These are phyloP conservation scores for Phytopythium delawarense DNA, from an alignment of 352 stramenopile genomes.

Conservation along the genomic window DNA sequence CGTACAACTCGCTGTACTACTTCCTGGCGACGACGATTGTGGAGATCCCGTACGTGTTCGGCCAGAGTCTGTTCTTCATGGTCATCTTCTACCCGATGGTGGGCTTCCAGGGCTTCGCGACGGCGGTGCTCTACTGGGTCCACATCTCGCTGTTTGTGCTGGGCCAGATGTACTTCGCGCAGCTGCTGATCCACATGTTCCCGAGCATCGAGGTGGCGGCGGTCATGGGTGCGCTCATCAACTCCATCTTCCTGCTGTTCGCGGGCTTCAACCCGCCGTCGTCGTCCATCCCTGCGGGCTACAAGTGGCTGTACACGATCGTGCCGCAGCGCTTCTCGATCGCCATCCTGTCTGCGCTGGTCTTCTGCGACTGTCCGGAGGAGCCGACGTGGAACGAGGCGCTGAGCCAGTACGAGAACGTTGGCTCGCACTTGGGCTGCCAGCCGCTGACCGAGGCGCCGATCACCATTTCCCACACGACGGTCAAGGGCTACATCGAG, in stretches of 20 bases:
- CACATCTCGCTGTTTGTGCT: slow-evolving; percentile 45
- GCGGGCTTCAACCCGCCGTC: slow-evolving; percentile 25
- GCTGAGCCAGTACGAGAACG: slow-evolving; percentile 10
- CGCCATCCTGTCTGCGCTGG: slow-evolving; percentile 8
- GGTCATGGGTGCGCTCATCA: slow-evolving; percentile 19
- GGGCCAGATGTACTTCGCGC: slow-evolving; percentile 44
- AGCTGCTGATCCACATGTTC: slow-evolving; percentile 48
- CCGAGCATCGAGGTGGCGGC: slow-evolving; percentile 22
- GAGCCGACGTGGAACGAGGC: slow-evolving; percentile 14
- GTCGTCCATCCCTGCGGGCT: slow-evolving; percentile 12
- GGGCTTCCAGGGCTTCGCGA: slow-evolving; percentile 15
- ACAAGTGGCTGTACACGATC: slow-evolving; percentile 25
- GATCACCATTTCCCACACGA: slow-evolving; percentile 8
- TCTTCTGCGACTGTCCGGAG: slow-evolving; percentile 11
- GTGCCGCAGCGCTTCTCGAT: slow-evolving; percentile 15
- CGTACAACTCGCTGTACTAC: slow-evolving; percentile 60
- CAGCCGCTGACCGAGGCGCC: slow-evolving; percentile 9
- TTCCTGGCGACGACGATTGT: slow-evolving; percentile 30
- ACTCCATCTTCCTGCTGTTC: slow-evolving; percentile 41
- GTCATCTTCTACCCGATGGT: slow-evolving; percentile 65
- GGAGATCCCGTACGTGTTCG: slow-evolving; percentile 45
- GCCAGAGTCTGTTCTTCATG: slow-evolving; percentile 20
- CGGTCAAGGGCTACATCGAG: slow-evolving; percentile 12
- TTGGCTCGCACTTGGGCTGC: slow-evolving; percentile 8
- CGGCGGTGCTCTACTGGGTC: slow-evolving; percentile 49